Percentiles rank a stretch among this genome's conserved stretches.
Conservation (phyloP, 2,329 filamentous ascomycete species). For the Colletotrichum musicola region DNA sequence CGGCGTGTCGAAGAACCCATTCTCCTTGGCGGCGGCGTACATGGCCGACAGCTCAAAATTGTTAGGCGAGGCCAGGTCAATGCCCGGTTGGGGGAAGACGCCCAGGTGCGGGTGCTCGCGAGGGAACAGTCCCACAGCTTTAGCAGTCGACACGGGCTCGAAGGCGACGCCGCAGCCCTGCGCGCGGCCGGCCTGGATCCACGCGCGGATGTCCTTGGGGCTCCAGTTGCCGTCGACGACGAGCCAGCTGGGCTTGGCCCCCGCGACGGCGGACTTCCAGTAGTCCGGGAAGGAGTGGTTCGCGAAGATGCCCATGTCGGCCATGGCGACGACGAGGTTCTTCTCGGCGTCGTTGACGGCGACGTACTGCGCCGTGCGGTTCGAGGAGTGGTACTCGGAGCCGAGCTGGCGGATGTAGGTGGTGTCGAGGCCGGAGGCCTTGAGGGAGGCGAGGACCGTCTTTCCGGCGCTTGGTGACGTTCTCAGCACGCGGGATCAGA, state of each 20-base stretch:
- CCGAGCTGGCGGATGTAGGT: conserved; percentile 71
- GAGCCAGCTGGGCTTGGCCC: conserved; percentile 77
- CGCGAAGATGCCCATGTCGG: conserved; percentile 91
- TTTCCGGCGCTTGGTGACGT: conserved; percentile 72
- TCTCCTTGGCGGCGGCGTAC: conserved; percentile 75
- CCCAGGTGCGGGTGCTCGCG: conserved; percentile 54
- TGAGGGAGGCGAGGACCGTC: conserved; percentile 76
- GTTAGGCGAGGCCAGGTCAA: conserved; percentile 87
- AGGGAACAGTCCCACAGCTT: conserved; percentile 78
- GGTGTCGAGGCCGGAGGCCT: conserved; percentile 73
- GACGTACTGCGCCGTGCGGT: conserved; percentile 89
- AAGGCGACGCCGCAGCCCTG: conserved; percentile 76
- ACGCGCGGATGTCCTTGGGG: conserved; percentile 72
- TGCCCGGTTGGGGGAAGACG: conserved; percentile 71
- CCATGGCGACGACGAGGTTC: conserved; percentile 91
- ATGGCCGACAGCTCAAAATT: conserved; percentile 84
- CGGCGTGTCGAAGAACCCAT: conserved; percentile 75
- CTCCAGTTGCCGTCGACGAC: conserved; percentile 92
- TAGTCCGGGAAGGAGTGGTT: conserved; percentile 62
- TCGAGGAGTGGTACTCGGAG: conserved; percentile 60
- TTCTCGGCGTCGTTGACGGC: conserved; percentile 88
- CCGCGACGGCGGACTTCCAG: conserved; percentile 71
- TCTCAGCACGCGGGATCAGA: background rate
- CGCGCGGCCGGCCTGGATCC: conserved; percentile 72
- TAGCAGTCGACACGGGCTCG: conserved; percentile 89